Conservation (phyloP, 768 basidiomycete species). For the Boletus pseudo-olivaceus region DNA sequence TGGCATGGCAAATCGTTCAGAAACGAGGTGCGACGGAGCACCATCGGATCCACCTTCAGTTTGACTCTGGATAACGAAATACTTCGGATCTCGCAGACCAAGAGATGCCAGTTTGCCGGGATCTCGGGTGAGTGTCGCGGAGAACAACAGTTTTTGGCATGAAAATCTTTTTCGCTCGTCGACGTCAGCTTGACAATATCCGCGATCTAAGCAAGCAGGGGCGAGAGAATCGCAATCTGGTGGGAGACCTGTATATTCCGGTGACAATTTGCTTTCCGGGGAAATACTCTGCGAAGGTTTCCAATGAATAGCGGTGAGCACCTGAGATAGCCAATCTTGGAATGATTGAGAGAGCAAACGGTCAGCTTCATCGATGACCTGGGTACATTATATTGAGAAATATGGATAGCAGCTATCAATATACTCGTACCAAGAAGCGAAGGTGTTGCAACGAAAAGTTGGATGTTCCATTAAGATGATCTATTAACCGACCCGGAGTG, state of each 20-base stretch:
- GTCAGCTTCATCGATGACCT: constrained; percentile 99
- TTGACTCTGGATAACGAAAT: constrained; percentile 74
- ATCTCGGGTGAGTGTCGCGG: constrained; percentile 91
- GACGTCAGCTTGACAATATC: constrained; percentile 43
- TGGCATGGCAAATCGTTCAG: constrained; percentile 83
- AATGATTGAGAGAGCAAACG: constrained; percentile 93
- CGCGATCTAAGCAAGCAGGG: constrained; percentile 48
- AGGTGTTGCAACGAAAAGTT: constrained; percentile 94
- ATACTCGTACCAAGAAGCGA: constrained; percentile 77
- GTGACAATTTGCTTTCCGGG: background rate
- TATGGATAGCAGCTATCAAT: background rate
- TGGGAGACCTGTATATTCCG: constrained; percentile 3
- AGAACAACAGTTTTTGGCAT: constrained; percentile 95
- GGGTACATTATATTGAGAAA: background rate
- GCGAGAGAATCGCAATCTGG: constrained; percentile 46
- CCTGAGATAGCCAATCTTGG: constrained; percentile 89
- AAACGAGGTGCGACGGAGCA: constrained; percentile 50
- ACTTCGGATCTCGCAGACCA: constrained; percentile 74
- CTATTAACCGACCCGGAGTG: constrained; percentile 92
- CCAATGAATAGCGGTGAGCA: constrained; percentile 69
- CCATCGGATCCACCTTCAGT: constrained; percentile 33
- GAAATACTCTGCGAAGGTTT: constrained; percentile 16
- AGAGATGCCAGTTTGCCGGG: constrained; percentile 89
- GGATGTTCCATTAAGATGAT: constrained; percentile 83
- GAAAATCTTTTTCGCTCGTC: constrained; percentile 58